Conservation (phyloP, 1,284 basidiomycete species). For the Ceratobasidium sp. region DNA sequence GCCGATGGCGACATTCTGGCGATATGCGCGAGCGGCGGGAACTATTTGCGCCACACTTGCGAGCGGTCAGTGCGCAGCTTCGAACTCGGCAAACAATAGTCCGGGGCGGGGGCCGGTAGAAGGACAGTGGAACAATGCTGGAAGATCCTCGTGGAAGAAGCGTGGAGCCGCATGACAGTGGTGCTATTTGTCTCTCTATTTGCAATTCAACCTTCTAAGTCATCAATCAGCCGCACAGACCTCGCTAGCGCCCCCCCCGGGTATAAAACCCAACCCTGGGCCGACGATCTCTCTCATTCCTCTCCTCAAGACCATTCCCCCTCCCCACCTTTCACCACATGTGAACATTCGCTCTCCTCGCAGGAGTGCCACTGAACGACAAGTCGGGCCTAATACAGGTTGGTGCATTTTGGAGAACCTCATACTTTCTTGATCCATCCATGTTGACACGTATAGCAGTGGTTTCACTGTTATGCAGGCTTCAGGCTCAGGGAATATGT, state of each 20-base stretch:
- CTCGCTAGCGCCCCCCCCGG: neutral
- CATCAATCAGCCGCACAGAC: conserved; percentile 25
- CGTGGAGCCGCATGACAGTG: conserved; percentile 12
- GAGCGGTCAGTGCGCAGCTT: conserved; percentile 21
- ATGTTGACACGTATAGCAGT: conserved; percentile 44
- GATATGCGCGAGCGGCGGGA: conserved; percentile 2
- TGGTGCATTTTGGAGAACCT: conserved; percentile 44
- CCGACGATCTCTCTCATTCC: neutral
- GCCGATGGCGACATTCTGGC: conserved; percentile 22
- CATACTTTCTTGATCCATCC: conserved; percentile 43
- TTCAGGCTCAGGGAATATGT: conserved; percentile 43
- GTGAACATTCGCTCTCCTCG: conserved; percentile 8
- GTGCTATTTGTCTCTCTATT: conserved; percentile 40
- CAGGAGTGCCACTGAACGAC: conserved; percentile 33
- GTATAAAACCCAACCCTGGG: conserved; percentile 19
- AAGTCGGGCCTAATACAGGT: conserved; percentile 41
- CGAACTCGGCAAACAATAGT: conserved; percentile 26
- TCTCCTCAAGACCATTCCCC: conserved; percentile 16
- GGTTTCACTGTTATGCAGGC: conserved; percentile 41
- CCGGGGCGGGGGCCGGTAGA: neutral
- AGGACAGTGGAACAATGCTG: conserved; percentile 8
- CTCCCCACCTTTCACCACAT: conserved; percentile 25
- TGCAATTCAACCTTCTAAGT: conserved; percentile 29
- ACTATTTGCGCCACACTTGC: conserved; percentile 1
- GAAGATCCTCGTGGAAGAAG: conserved; percentile 28